Evolutionary conservation across 495 filamentous ascomycete genomes (phyloP), one percentile per base, ranked within the genome.

Genomic region (Penicillium lividum): DNA sequence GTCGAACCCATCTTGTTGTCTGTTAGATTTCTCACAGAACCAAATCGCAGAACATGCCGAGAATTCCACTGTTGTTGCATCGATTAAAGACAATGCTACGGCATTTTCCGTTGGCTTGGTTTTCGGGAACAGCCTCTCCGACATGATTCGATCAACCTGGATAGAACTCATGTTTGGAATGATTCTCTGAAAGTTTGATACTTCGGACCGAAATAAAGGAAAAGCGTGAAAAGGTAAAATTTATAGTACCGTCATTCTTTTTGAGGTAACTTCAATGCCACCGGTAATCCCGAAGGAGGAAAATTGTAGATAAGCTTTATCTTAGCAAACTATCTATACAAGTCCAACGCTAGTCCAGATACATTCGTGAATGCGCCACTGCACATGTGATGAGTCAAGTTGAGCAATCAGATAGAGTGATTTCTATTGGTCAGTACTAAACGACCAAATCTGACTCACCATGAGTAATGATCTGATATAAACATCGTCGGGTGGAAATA

Each of bases 61-160:
- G 45, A 68, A 72, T 22, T 68, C 48, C 2, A 62, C 63, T 7
- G 67, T 64, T 8, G 62, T 72, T 5, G 69, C 70, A 60, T 75
- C 70, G 0, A 73, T 55, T 1, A 75, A 57, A 5, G 71, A 75
- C 7, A 75, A 64, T 9, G 64, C 52, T 7, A 55, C 40, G 7
- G 38, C 40, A 16, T 48, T 10, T 40, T 62, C 53, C 11, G 11
- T 25, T 3, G 50, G 50, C n/a, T 36, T 51, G 0, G 30, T 45
- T 25, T 10, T 57, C 5, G 63, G 63, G 25, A 59, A 59, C 3
- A 62, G 29, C 25, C 63, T 53, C 33, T 65, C 63, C 5, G 53
- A 54, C 38, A 54, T 54, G 42, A 33, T 52, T 46, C 10, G 10
- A 22, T 27, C 13, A 11, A 33, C n/a, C 0, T 46, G 25, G 6